A percentile compares a stretch with the other conserved stretches of the same genome.
Evolutionary conservation across 225 moss, liverwort and hornwort genomes (phyloP).

Genomic region (Thuidium tamariscinum): DNA sequence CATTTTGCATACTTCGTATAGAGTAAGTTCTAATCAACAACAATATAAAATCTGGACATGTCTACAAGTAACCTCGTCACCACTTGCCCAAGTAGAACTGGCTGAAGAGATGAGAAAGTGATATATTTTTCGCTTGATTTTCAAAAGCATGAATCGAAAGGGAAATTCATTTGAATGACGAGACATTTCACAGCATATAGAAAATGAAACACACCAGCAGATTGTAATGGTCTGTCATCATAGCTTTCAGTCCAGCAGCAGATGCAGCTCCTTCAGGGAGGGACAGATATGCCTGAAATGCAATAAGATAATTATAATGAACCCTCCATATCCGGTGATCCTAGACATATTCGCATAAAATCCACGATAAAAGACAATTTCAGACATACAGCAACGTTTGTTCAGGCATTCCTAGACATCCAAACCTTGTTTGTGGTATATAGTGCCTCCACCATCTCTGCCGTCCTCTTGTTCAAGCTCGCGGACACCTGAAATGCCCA

Average conservation of each 20-base stretch:
- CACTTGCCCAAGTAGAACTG: neutral
- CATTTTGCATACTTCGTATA: neutral
- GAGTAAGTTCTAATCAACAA: neutral
- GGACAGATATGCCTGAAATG: constrained; percentile 80
- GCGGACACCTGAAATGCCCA: constrained; percentile 59
- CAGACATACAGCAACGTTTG: neutral
- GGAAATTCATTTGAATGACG: neutral
- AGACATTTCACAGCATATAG: neutral
- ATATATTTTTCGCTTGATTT: neutral
- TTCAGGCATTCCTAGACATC: neutral
- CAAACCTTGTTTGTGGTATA: constrained; percentile 79
- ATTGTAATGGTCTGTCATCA: constrained; percentile 99
- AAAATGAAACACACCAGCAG: constrained; percentile 46
- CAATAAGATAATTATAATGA: neutral
- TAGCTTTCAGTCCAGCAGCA: constrained; percentile 82
- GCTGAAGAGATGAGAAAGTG: neutral
- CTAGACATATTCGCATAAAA: neutral
- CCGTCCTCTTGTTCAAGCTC: constrained; percentile 63
- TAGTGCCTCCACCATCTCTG: constrained; percentile 94
- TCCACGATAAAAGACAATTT: neutral
- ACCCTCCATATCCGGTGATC: neutral
- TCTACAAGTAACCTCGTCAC: neutral
- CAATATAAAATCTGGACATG: neutral
- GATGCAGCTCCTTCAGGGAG: constrained; percentile 87
- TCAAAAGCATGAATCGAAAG: neutral